phyloP scores from a whole-genome alignment of 495 filamentous ascomycete genomes.

The Penicillium cataractarum region DNA sequence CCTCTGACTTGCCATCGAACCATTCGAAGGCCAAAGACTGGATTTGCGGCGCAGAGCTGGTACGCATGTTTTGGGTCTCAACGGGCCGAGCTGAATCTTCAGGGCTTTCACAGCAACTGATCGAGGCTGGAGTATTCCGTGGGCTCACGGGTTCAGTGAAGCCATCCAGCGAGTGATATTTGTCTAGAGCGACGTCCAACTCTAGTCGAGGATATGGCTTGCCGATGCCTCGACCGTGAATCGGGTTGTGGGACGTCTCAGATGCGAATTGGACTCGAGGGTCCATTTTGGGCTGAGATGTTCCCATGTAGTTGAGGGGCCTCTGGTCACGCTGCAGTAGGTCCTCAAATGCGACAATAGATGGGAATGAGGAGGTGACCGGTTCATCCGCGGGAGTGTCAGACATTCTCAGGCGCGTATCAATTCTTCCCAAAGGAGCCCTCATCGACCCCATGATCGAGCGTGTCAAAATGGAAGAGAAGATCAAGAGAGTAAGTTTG shows the following conservation, averaged over 20 bases:
- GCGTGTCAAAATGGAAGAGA: neutral
- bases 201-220: constrained; percentile 24
- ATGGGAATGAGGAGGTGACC: constrained; percentile 21
- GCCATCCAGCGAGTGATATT: constrained; percentile 26
- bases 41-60: constrained; percentile 12
- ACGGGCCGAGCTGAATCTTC: neutral
- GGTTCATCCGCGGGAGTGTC: constrained; percentile 6
- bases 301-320: neutral
- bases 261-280: neutral
- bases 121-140: constrained; percentile 32
- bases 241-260: neutral
- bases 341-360: constrained; percentile 15
- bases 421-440: constrained; percentile 25
- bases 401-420: constrained; percentile 28
- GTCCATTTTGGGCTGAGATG: neutral
- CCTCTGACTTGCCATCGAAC: constrained; percentile 19
- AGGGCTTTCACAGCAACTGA: constrained; percentile 17
- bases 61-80: constrained; percentile 12
- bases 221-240: neutral
- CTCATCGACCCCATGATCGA: constrained; percentile 26
- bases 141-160: constrained; percentile 23
- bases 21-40: constrained; percentile 20
- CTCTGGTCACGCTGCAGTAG: neutral
- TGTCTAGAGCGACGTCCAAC: constrained; percentile 26
- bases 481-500: too few species aligned